A percentile compares a stretch with the other conserved stretches of the same genome.
Conservation (phyloP, 176 grass and related monocot species). For the Oryza punctata region DNA sequence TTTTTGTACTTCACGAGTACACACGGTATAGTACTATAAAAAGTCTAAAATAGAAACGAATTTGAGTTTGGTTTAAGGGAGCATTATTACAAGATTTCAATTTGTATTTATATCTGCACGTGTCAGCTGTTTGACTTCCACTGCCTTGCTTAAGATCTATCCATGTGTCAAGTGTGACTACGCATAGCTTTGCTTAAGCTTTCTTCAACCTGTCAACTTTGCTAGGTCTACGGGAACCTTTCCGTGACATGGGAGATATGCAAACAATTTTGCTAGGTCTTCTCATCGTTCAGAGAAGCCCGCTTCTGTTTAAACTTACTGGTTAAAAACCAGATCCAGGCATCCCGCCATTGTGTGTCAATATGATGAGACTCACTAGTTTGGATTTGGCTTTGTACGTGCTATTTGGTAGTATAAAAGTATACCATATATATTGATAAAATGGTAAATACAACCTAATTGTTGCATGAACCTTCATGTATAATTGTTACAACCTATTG, state of each 20-base stretch:
- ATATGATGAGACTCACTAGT: too few species aligned
- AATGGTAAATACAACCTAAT: too few species aligned
- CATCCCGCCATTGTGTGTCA: too few species aligned
- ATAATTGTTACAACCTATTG: too few species aligned
- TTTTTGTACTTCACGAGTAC: neutral
- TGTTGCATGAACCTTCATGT: too few species aligned
- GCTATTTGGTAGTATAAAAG: too few species aligned
- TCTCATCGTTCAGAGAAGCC: neutral
- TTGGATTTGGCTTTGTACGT: too few species aligned
- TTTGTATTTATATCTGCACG: neutral
- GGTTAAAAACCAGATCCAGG: too few species aligned
- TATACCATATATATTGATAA: too few species aligned
- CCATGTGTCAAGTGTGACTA: neutral
- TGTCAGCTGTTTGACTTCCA: neutral
- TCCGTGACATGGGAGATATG: conserved; percentile 14
- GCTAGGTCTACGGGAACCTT: conserved; percentile 19
- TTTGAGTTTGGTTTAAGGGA: neutral
- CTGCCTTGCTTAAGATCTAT: neutral
- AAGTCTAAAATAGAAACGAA: neutral
- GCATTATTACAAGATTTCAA: neutral
- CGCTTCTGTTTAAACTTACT: neutral
- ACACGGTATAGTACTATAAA: neutral
- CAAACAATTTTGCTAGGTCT: neutral
- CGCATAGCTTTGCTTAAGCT: neutral
- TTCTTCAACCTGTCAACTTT: neutral